Conservation (phyloP, 2,329 filamentous ascomycete species). For the Fusarium beomiforme region DNA sequence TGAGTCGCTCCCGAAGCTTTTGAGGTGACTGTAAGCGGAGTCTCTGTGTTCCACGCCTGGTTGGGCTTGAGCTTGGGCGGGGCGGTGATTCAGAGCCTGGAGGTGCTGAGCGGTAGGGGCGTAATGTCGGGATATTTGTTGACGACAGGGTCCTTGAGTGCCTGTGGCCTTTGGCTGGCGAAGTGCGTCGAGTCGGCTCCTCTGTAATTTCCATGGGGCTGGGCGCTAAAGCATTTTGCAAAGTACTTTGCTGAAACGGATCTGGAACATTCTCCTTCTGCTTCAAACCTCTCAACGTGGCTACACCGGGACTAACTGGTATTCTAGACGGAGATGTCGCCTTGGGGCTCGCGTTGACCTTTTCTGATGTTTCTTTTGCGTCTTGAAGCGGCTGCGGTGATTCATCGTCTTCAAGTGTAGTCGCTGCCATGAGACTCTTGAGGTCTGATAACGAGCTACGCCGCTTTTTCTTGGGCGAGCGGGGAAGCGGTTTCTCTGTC, state of each 20-base stretch:
- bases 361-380: slow-evolving; percentile 65
- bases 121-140: slow-evolving; percentile 65
- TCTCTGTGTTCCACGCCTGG: slow-evolving; percentile 55
- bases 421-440: slow-evolving; percentile 71
- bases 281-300: slow-evolving; percentile 54
- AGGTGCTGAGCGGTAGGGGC: slow-evolving; percentile 48
- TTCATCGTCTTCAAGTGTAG: slow-evolving; percentile 58
- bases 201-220: slow-evolving; percentile 28
- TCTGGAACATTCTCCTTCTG: slow-evolving; percentile 57
- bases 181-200: slow-evolving; percentile 28
- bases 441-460: slow-evolving; percentile 93
- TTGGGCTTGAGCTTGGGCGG: slow-evolving; percentile 39
- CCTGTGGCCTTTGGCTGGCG: slow-evolving; percentile 43
- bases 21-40: slow-evolving; percentile 76
- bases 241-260: slow-evolving; percentile 25
- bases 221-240: slow-evolving; percentile 22
- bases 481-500: slow-evolving; percentile 52
- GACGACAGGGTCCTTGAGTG: slow-evolving; percentile 63
- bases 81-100: slow-evolving; percentile 40
- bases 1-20: slow-evolving; percentile 84
- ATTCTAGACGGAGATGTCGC: slow-evolving; percentile 60
- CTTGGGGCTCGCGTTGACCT: slow-evolving; percentile 62
- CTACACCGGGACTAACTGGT: slow-evolving; percentile 58
- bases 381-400: slow-evolving; percentile 60
- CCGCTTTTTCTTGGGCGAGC: slow-evolving; percentile 76